Conservation (phyloP, 768 basidiomycete species). For the Boletus rubropictus region DNA sequence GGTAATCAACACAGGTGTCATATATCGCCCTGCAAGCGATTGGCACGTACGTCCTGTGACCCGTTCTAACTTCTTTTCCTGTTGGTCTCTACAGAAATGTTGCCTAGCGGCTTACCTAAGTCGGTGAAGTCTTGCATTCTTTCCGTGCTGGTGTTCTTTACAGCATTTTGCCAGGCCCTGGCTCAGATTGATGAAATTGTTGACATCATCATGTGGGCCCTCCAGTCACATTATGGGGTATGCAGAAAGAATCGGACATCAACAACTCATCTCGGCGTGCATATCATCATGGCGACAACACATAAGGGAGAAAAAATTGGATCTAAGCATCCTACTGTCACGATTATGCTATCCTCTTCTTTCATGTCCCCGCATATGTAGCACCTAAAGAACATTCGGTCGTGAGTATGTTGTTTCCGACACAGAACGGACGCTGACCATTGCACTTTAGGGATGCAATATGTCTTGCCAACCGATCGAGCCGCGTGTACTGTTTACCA, state of each 20-base stretch:
- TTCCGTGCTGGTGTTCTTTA: background rate
- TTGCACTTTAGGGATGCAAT: background rate
- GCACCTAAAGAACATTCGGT: background rate
- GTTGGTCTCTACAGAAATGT: background rate
- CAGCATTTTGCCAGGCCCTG: background rate
- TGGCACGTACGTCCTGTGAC: background rate
- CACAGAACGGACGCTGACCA: background rate
- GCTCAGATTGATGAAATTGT: background rate
- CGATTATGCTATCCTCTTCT: too few species aligned
- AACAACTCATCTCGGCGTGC: background rate
- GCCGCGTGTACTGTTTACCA: slow-evolving; percentile 3
- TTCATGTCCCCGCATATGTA: too few species aligned
- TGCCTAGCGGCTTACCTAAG: background rate
- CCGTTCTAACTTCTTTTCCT: background rate
- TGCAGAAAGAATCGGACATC: background rate
- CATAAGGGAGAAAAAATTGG: background rate
- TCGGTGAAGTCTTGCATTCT: background rate
- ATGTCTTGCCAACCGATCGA: slow-evolving; percentile 4
- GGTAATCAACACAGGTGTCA: background rate
- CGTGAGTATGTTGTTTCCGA: background rate
- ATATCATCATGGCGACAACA: too few species aligned
- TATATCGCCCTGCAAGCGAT: too few species aligned
- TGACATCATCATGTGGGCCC: background rate
- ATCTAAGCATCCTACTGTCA: too few species aligned
- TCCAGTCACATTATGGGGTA: too few species aligned